A percentile compares a stretch with the other conserved stretches of the same genome.
Conservation (phyloP, 2,329 filamentous ascomycete genomes). For the Dothiorella sarmentorum region DNA sequence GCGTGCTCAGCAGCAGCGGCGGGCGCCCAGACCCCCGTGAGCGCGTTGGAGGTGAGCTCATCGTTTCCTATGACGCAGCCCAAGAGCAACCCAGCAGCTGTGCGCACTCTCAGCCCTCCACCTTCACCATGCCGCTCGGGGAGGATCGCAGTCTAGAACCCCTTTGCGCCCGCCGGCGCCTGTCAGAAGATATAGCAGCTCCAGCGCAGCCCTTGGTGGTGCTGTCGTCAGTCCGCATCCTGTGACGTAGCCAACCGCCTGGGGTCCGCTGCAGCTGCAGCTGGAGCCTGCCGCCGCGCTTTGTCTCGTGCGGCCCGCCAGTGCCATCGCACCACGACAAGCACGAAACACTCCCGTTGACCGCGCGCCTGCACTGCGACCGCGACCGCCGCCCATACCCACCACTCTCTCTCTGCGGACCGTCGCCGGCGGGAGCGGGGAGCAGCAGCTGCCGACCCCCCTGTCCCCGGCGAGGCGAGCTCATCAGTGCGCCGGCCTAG, state of each 20-base stretch:
- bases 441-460: too few relatives aligned
- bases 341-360: neutral
- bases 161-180: neutral
- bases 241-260: neutral
- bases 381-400: too few relatives aligned
- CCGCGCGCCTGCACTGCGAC: too few relatives aligned
- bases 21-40: neutral
- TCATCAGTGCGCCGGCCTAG: too few relatives aligned
- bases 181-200: conserved; percentile 14
- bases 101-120: neutral
- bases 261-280: too few relatives aligned
- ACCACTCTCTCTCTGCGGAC: neutral
- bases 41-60: neutral
- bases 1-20: neutral
- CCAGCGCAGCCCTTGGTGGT: neutral
- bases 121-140: neutral
- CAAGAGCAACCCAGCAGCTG: conserved; percentile 2
- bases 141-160: conserved; percentile 8
- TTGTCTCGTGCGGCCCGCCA: neutral
- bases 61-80: neutral
- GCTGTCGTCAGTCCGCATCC: neutral
- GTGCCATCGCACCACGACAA: conserved; percentile 1
- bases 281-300: too few relatives aligned
- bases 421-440: neutral
- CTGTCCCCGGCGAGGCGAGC: too few relatives aligned